Evolutionary conservation across 495 filamentous ascomycete species (phyloP).

Genomic region (Durotheca rogersii): DNA sequence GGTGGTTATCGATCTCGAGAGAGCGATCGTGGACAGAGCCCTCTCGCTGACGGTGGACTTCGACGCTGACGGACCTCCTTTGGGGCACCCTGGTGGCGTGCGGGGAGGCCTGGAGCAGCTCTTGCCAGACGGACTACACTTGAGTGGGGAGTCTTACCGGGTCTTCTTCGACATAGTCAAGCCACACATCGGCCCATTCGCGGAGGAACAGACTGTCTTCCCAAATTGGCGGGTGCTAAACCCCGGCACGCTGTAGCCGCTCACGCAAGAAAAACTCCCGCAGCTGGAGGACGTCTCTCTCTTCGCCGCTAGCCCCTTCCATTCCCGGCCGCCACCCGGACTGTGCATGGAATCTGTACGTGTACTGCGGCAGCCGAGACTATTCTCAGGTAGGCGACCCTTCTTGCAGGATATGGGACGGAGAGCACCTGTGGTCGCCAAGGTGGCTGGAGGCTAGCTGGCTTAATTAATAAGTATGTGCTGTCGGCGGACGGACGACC

Average conservation of each 20-base stretch:
- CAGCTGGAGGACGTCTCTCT: too few species aligned
- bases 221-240: conserved; percentile 47
- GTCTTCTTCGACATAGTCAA: conserved; percentile 49
- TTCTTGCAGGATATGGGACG: too few species aligned
- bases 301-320: too few species aligned
- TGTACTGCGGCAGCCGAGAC: too few species aligned
- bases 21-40: conserved; percentile 64
- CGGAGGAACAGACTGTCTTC: conserved; percentile 35
- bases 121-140: conserved; percentile 55
- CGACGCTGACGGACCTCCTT: conserved; percentile 40
- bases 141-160: conserved; percentile 52
- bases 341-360: too few species aligned
- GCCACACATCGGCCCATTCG: conserved; percentile 40
- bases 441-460: too few species aligned
- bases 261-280: conserved; percentile 12
- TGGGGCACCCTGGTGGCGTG: conserved; percentile 46
- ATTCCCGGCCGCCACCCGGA: too few species aligned
- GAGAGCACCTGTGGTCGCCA: too few species aligned
- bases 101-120: conserved; percentile 49
- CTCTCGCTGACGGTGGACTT: conserved; percentile 42
- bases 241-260: conserved; percentile 20
- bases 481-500: too few species aligned
- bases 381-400: too few species aligned
- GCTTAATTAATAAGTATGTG: too few species aligned
- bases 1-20: conserved; percentile 73